Evolutionary conservation across 768 basidiomycete genomes (phyloP).

Genomic region (Tricholoma sp.): DNA sequence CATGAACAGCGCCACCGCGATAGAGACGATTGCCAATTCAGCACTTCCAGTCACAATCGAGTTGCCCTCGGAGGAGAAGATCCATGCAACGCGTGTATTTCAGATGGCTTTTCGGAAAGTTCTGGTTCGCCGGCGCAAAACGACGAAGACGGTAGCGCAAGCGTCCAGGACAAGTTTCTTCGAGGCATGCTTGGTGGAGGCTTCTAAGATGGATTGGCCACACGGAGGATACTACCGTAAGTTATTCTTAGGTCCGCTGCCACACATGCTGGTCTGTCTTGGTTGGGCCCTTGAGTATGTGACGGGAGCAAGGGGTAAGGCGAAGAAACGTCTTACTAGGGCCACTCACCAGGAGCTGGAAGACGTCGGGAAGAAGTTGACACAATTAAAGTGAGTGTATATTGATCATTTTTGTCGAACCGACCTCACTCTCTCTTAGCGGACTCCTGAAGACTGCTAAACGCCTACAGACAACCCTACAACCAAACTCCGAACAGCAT

Average conservation of each 20-base stretch:
- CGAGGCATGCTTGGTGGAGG: constrained; percentile 20
- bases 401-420: not conserved
- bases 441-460: constrained; percentile 5
- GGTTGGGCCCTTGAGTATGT: constrained; percentile 24
- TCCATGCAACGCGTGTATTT: constrained; percentile 17
- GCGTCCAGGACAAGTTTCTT: constrained; percentile 22
- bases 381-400: constrained; percentile 26
- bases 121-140: constrained; percentile 5
- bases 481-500: not conserved
- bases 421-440: not conserved
- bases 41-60: constrained; percentile 9
- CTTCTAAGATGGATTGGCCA: constrained; percentile 22
- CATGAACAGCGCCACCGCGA: not conserved
- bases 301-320: constrained; percentile 22
- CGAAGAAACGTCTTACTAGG: constrained; percentile 23
- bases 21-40: not conserved
- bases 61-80: constrained; percentile 22
- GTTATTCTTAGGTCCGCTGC: constrained; percentile 34
- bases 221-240: constrained; percentile 24
- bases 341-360: constrained; percentile 33
- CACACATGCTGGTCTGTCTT: constrained; percentile 36
- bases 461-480: constrained; percentile 15
- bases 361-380: constrained; percentile 22
- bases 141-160: constrained; percentile 5
- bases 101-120: constrained; percentile 14